These are phyloP conservation scores for Solanum virginianum DNA, from an alignment of 257 asterid species.

Conservation along the genomic window DNA sequence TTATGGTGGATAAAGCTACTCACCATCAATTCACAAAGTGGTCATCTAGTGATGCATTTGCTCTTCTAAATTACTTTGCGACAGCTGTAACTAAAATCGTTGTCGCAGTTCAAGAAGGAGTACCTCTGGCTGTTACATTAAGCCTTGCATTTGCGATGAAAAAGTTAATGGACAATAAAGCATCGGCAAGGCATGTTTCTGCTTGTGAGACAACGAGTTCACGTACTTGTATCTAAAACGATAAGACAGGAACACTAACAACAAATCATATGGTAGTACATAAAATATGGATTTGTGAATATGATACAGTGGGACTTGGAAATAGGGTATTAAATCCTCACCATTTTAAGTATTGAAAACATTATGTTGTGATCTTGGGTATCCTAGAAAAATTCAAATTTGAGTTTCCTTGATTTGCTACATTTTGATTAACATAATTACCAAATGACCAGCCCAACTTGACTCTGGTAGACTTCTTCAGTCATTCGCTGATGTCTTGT, in stretches of 20 bases:
- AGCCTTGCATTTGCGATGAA: no score
- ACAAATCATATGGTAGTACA: no score
- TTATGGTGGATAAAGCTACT: constrained; percentile 53
- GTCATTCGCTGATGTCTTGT: not conserved
- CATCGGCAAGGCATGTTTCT: no score
- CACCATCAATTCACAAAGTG: not conserved
- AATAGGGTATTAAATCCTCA: not conserved
- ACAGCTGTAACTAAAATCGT: no score
- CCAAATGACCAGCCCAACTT: not conserved
- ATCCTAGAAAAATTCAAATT: not conserved
- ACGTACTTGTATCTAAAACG: no score
- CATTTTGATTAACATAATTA: not conserved
- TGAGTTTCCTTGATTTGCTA: not conserved
- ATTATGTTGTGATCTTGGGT: not conserved
- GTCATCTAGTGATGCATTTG: no score
- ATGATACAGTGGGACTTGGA: not conserved
- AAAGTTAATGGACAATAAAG: no score
- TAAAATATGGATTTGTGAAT: not conserved
- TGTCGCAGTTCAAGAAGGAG: no score
- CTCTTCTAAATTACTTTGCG: no score
- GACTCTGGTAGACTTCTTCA: not conserved
- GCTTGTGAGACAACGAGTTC: no score
- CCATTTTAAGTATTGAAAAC: not conserved
- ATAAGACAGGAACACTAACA: no score
- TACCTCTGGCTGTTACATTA: no score